phyloP scores from a whole-genome alignment of 2,329 filamentous ascomycete genomes.

The Dothiorella sarmentorum region DNA sequence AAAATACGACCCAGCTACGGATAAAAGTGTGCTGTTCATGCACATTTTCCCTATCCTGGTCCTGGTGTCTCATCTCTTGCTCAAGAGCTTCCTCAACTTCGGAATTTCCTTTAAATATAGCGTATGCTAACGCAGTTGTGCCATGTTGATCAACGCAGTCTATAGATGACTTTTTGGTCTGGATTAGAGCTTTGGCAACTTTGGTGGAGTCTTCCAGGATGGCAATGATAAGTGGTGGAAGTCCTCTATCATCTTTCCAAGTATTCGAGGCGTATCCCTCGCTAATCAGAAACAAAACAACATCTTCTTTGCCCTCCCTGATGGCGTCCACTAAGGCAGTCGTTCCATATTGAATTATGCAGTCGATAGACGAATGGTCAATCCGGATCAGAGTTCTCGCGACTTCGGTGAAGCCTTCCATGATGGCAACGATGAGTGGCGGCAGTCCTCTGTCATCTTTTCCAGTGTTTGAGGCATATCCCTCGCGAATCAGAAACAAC shows the following conservation, averaged over 20 bases:
- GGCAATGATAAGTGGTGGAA: background rate
- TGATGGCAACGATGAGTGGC: background rate
- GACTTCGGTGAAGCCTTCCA: background rate
- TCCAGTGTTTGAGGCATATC: background rate
- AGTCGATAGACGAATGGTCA: too few species aligned
- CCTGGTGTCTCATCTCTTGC: too few species aligned
- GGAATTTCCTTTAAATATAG: too few species aligned
- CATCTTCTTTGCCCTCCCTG: background rate
- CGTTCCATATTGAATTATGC: too few species aligned
- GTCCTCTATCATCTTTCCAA: background rate
- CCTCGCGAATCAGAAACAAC: background rate
- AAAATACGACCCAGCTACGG: too few species aligned
- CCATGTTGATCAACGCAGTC: too few species aligned
- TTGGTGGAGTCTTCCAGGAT: background rate
- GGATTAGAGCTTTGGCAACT: background rate
- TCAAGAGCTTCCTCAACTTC: too few species aligned
- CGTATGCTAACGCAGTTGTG: background rate
- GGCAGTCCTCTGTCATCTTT: rapidly evolving
- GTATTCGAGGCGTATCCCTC: background rate
- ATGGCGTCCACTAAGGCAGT: background rate
- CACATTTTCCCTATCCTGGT: too few species aligned
- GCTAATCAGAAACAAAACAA: background rate
- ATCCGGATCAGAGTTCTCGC: background rate
- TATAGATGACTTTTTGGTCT: too few species aligned
- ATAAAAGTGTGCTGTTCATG: too few species aligned